phyloP scores from a whole-genome alignment of 2,329 filamentous ascomycete species.

The Exserohilum turcica region DNA sequence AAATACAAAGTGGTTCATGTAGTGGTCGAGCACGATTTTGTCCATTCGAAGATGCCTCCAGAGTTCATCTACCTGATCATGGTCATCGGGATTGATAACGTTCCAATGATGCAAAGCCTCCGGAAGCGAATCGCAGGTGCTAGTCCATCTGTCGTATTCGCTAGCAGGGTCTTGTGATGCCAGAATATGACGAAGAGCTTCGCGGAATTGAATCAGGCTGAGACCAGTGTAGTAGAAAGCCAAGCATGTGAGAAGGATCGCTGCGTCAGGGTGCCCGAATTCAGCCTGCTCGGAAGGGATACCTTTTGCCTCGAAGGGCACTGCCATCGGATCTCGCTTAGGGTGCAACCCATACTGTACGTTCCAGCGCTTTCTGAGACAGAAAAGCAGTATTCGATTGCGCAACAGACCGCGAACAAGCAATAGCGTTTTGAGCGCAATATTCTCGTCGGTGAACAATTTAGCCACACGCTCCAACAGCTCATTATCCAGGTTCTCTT shows the following conservation, averaged over 20 bases:
- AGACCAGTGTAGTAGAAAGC: constrained; percentile 71
- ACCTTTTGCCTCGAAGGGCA: constrained; percentile 71
- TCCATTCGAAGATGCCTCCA: constrained; percentile 60
- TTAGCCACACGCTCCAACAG: constrained; percentile 27
- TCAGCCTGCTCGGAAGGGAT: constrained; percentile 66
- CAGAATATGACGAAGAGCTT: constrained; percentile 55
- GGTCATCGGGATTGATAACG: constrained; percentile 53
- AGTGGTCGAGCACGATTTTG: constrained; percentile 67
- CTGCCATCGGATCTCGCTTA: constrained; percentile 57
- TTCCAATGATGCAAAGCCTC: constrained; percentile 26
- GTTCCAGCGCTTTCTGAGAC: constrained; percentile 65
- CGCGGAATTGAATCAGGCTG: constrained; percentile 54
- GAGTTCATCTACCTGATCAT: constrained; percentile 49
- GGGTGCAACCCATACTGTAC: constrained; percentile 67
- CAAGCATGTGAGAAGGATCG: constrained; percentile 68
- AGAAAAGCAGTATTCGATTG: constrained; percentile 59
- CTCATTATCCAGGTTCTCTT: constrained; percentile 54
- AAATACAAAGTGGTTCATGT: constrained; percentile 63
- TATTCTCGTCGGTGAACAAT: constrained; percentile 36
- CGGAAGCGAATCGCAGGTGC: constrained; percentile 22
- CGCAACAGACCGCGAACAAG: constrained; percentile 63
- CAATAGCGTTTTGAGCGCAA: constrained; percentile 47
- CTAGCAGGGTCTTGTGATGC: constrained; percentile 58
- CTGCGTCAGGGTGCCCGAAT: constrained; percentile 70
- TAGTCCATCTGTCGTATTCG: constrained; percentile 60